Percentiles rank a stretch among this genome's conserved stretches.
These are phyloP conservation scores for Prunus kanzakura DNA, from an alignment of 306 rosid genomes.

Conservation along the genomic window DNA sequence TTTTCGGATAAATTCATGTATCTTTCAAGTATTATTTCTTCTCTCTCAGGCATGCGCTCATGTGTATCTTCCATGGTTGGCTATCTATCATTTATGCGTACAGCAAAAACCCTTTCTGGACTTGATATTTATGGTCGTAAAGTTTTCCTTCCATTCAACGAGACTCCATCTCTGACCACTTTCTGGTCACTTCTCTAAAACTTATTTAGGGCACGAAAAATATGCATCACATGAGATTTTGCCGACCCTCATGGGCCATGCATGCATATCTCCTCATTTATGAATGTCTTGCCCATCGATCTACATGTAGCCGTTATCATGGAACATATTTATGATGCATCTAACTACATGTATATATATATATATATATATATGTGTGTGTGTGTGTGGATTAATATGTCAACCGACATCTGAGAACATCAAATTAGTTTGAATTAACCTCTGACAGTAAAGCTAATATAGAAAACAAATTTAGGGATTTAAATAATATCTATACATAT, in stretches of 20 bases:
- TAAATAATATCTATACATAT: no score
- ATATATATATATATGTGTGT: no score
- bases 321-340: neutral
- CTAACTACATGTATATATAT: neutral
- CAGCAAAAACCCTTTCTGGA: no score
- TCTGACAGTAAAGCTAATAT: neutral
- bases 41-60: no score
- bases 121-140: neutral
- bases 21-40: no score
- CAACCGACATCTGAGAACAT: neutral
- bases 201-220: neutral
- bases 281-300: neutral
- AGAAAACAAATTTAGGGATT: no score
- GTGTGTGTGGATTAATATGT: neutral
- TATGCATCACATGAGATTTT: neutral
- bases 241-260: slow-evolving; percentile 5
- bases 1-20: no score
- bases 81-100: no score
- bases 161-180: slow-evolving; percentile 10
- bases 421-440: slow-evolving; percentile 3
- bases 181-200: neutral
- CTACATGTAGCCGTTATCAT: neutral
- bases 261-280: neutral
- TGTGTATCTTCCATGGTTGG: no score
- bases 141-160: neutral